Conservation (phyloP, 1,284 basidiomycete species). For the Ustilago hordei region DNA sequence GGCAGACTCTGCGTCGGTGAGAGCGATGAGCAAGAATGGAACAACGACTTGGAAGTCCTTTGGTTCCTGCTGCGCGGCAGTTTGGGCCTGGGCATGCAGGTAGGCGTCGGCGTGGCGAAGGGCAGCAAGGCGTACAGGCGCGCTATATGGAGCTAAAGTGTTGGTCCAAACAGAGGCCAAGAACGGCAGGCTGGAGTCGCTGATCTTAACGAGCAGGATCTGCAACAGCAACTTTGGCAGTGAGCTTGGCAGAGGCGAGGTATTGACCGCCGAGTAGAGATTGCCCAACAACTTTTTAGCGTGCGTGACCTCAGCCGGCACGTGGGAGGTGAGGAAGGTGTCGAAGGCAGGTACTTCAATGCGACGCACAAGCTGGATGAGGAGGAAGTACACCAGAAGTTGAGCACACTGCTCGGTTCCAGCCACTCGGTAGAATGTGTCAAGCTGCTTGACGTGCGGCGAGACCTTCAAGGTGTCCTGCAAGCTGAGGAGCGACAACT, state of each 20-base stretch:
- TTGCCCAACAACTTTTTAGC: constrained; percentile 27
- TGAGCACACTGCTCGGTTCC: constrained; percentile 34
- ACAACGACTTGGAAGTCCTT: constrained; percentile 86
- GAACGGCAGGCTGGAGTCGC: constrained; percentile 82
- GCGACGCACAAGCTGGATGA: constrained; percentile 39
- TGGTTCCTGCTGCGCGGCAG: constrained; percentile 17
- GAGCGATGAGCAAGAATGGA: constrained; percentile 79
- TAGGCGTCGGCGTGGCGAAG: constrained; percentile 80
- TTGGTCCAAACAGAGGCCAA: constrained; percentile 78
- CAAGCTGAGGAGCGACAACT: constrained; percentile 12
- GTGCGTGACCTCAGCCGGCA: constrained; percentile 20
- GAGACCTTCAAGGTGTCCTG: constrained; percentile 25
- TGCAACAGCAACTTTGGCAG: constrained; percentile 38
- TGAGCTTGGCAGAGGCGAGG: constrained; percentile 18
- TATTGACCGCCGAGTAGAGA: constrained; percentile 48
- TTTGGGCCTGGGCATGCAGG: constrained; percentile 71
- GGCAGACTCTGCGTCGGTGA: constrained; percentile 74
- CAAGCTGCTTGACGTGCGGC: constrained; percentile 26
- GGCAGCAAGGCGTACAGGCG: constrained; percentile 76
- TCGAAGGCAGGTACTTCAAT: constrained; percentile 29
- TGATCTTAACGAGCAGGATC: constrained; percentile 77
- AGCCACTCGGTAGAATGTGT: constrained; percentile 18
- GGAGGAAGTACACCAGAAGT: constrained; percentile 26
- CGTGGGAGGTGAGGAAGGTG: constrained; percentile 32
- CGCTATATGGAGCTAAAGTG: constrained; percentile 51